Conservation (phyloP, 176 grass and related monocot genomes). For the Triticum urartu region DNA sequence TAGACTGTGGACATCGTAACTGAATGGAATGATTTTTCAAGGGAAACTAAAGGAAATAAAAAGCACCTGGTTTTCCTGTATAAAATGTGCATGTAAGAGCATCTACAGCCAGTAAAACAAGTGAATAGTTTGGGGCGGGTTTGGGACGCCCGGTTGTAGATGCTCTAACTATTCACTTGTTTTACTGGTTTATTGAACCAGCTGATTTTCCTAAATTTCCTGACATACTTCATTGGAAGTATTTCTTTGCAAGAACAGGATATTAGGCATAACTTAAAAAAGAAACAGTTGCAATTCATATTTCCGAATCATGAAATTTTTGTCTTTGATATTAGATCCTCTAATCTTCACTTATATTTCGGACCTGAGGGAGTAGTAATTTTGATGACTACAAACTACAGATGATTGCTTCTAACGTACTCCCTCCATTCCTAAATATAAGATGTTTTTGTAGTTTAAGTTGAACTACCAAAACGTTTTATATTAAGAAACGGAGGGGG, state of each 20-base stretch:
- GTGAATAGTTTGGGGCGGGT: no score
- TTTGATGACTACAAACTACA: not conserved
- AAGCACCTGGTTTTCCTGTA: not conserved
- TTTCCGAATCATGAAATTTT: not conserved
- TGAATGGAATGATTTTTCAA: not conserved
- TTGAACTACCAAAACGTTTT: no score
- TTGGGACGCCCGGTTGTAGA: no score
- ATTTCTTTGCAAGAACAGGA: not conserved
- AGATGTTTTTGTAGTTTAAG: no score
- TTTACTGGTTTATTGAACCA: not conserved
- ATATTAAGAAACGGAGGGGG: no score
- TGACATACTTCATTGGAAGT: not conserved
- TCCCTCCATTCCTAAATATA: no score
- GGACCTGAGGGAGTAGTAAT: no score
- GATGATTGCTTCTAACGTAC: not conserved
- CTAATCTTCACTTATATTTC: no score
- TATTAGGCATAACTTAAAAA: not conserved
- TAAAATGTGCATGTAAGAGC: not conserved
- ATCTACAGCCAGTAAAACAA: no score
- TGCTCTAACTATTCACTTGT: not conserved
- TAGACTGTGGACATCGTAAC: not conserved
- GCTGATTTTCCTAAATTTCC: not conserved
- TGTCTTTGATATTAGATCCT: not conserved
- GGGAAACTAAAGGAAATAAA: not conserved
- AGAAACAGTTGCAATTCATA: not conserved